phyloP scores from a whole-genome alignment of 352 stramenopile genomes.

The Globisporangium nagaii region DNA sequence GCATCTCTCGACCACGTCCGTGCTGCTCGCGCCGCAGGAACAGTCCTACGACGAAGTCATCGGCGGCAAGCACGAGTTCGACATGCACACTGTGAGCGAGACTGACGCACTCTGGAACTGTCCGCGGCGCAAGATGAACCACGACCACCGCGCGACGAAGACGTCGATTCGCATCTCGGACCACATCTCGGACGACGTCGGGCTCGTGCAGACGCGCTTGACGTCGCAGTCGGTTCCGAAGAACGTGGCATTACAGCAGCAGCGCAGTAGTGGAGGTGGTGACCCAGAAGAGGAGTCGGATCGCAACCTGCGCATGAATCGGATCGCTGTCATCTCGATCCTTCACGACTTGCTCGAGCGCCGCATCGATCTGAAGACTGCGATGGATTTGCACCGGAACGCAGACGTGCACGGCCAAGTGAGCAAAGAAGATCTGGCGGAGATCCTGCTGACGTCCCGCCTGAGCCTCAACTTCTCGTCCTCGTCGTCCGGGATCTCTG shows the following conservation, averaged over 20 bases:
- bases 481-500: constrained; percentile 25
- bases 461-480: constrained; percentile 50
- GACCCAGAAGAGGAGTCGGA: constrained; percentile 6
- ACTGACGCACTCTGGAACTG: constrained; percentile 64
- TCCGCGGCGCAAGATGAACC: constrained; percentile 49
- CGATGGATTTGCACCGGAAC: constrained; percentile 55
- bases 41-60: constrained; percentile 15
- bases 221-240: constrained; percentile 9
- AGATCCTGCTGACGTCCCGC: constrained; percentile 61
- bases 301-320: constrained; percentile 18
- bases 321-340: constrained; percentile 39
- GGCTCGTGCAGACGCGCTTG: constrained; percentile 5
- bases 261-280: not conserved
- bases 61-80: constrained; percentile 17
- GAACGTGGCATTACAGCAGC: not conserved
- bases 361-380: constrained; percentile 64
- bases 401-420: constrained; percentile 59
- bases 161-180: constrained; percentile 54
- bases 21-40: constrained; percentile 59
- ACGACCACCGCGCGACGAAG: constrained; percentile 54
- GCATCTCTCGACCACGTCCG: constrained; percentile 63
- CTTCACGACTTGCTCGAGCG: constrained; percentile 69
- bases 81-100: constrained; percentile 33
- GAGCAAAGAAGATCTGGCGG: constrained; percentile 42
- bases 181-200: constrained; percentile 18